Evolutionary conservation across 192 early-diverging fungal genomes (phyloP), one percentile per base, ranked within the genome.

Genomic region (Helicostylum pulchrum): DNA sequence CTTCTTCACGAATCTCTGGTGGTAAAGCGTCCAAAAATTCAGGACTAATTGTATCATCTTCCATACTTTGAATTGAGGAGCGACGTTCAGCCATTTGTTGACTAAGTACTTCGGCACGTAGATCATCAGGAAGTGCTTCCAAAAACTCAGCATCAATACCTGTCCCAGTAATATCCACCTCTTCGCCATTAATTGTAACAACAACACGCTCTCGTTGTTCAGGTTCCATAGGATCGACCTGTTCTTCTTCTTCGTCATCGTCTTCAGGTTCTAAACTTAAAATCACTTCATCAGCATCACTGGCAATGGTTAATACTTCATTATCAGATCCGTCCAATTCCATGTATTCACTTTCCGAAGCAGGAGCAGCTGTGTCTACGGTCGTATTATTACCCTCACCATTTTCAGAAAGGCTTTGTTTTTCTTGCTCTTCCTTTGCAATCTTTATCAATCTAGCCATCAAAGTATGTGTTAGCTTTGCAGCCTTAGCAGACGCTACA

Each of bases 111-210:
- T 99, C 97, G 62, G 85, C 82, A 48, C 94, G 89, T 67, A 99
- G 70, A 51, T 97, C 94, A 30, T 96, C 95, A 0, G 97, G 97
- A 46, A 99, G 78, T 2, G 97, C 95, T 62, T 90, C 87, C 51
- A 99, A 75, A 71, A 97, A 99, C 60, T 89, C 89, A 3, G 83
- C 82, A 69, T 99, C 97, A 55, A 99, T 99, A 17, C 93, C 97
- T 21, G 90, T 90, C 30, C 92, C 93, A 0, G 93, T 92, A 34
- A 99, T 93, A 62, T 99, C 95, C 0, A 96, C 80, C 62, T 82
- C 64, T 43, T 84, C 79, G 2, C 95, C 97, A 66, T 89, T 83
- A 43, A 99, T 82, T 36, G 77, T 88, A 0, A 97, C 65, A 44
- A 64, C 73, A 11, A 53, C 76, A 50, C 58, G 74, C 56, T 80